These are phyloP conservation scores for Lasiodiplodia sp. DNA, from an alignment of 2,329 filamentous ascomycete genomes.

Conservation along the genomic window DNA sequence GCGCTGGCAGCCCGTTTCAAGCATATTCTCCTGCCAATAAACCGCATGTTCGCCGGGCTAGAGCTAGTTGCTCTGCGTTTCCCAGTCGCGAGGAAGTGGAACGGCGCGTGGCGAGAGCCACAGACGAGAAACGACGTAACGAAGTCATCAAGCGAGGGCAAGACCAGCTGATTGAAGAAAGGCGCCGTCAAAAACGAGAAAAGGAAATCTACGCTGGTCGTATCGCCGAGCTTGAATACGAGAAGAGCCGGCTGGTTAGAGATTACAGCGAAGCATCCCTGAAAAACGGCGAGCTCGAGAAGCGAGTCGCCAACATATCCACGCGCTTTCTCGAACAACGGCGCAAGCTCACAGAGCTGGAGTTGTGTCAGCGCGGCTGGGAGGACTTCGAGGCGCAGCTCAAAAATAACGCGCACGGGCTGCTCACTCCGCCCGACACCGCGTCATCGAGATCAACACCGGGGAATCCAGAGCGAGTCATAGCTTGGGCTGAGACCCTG, in stretches of 20 bases:
- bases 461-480: slow-evolving; percentile 13
- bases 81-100: neutral
- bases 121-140: neutral
- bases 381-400: neutral
- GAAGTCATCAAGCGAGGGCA: neutral
- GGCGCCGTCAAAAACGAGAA: neutral
- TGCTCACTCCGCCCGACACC: neutral
- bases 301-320: neutral
- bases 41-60: neutral
- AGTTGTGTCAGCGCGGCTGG: neutral
- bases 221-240: slow-evolving; percentile 21
- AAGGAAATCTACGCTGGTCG: slow-evolving; percentile 7
- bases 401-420: neutral
- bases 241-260: neutral
- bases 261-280: neutral
- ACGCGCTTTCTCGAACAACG: slow-evolving; percentile 3
- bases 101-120: neutral
- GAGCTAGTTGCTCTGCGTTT: neutral
- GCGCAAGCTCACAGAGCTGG: neutral
- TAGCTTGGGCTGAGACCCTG: slow-evolving; percentile 13
- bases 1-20: neutral
- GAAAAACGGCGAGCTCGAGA: slow-evolving; percentile 7
- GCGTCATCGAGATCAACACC: neutral
- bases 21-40: neutral
- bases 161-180: slow-evolving; percentile 6